Evolutionary conservation across 148 eudicot genomes (phyloP), one percentile per base, ranked within the genome.

Genomic region (Amaranthus hypochondriacus): DNA sequence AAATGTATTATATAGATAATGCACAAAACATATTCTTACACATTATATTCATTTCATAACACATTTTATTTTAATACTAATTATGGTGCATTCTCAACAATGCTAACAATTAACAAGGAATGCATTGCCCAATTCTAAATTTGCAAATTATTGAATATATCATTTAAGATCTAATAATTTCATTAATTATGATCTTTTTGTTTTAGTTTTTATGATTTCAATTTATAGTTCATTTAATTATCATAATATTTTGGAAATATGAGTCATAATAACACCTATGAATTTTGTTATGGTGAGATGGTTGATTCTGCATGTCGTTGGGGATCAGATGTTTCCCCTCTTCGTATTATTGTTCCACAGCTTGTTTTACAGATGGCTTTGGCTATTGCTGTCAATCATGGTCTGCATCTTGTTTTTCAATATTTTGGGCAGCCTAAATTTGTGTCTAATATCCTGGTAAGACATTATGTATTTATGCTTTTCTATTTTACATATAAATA

Each of bases 351-450:
- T 15, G 44, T 90, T 48, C 86, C 92, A 13, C 76, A 55, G 60
- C 85, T 88, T 66, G 66, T 90, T 39, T 1, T 74, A 6, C 92
- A 90, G 72, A 75, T 87, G 47, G 56, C 89, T 44, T 10, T 87
- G 0, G 68, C 86, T 9, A 79, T 84, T 48, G 47, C 62, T 12
- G 66, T 77, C 51, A 85, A 85, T 73, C 85, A 85, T 51, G 60
- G 81, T 48, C 66, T 85, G 72, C 62, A 70, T 43, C 72, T 75
- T 54, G 5, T 51, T 10, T 66, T 85, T 4, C 83, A 78, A 48
- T 80, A 72, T 57, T 49, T 81, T 75, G 74, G 67, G 49, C 85
- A 81, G 53, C 87, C 89, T 14, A 81, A 77, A 7, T 79, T 86
- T 18, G 77, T 83, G 4, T 70, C 83, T 0, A 72, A 81, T 61